Percentiles rank a stretch among this genome's conserved stretches.
Conservation (phyloP, 2,329 filamentous ascomycete species). For the Diplocarpon rosae region DNA sequence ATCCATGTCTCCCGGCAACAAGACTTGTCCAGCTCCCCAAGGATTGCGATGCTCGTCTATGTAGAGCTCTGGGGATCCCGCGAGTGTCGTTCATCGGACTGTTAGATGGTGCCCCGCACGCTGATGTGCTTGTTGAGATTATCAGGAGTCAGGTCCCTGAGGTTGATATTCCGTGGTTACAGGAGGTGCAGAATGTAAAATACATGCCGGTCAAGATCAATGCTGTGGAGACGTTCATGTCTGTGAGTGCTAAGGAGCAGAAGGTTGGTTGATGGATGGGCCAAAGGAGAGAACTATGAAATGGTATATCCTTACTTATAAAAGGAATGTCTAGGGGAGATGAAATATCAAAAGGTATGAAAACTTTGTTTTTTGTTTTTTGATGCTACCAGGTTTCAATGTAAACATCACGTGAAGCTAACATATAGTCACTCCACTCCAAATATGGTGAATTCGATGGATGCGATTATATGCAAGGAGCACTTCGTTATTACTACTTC, state of each 20-base stretch:
- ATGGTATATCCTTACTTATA: no score
- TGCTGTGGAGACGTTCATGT: constrained; percentile 29
- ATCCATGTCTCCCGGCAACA: constrained; percentile 32
- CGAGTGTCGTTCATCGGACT: constrained; percentile 56
- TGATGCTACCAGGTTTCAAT: no score
- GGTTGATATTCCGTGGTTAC: constrained; percentile 46
- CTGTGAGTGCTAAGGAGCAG: constrained; percentile 9
- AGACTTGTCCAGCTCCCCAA: constrained; percentile 53
- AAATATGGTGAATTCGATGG: no score
- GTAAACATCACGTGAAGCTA: no score
- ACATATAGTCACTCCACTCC: no score
- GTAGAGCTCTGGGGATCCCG: constrained; percentile 46
- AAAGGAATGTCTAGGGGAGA: no score
- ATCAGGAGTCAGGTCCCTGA: constrained; percentile 40
- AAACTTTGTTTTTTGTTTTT: no score
- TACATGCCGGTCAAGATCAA: constrained; percentile 40
- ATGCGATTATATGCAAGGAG: no score
- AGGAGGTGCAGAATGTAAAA: constrained; percentile 30
- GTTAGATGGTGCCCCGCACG: constrained; percentile 42
- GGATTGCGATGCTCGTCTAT: constrained; percentile 45
- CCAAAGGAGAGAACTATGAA: no score
- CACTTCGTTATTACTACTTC: no score
- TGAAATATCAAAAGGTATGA: no score
- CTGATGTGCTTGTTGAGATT: constrained; percentile 45
- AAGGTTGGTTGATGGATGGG: background rate